phyloP scores from a whole-genome alignment of 2,329 filamentous ascomycete genomes.

The Mollisia scopiformis region DNA sequence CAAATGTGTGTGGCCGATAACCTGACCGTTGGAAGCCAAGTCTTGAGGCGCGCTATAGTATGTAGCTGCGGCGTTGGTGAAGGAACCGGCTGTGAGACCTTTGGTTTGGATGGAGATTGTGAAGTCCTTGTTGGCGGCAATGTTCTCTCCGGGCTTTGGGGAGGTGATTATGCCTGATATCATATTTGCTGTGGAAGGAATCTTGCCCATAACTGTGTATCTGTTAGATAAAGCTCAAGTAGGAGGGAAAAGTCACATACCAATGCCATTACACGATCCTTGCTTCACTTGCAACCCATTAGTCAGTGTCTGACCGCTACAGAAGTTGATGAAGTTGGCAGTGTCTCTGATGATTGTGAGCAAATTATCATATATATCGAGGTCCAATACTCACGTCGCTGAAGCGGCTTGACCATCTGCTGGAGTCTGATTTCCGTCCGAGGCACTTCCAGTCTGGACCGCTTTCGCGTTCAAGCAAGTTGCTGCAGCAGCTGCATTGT shows the following conservation, averaged over 20 bases:
- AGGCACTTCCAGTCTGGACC: slow-evolving; percentile 25
- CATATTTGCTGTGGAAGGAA: slow-evolving; percentile 36
- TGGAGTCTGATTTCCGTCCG: slow-evolving; percentile 49
- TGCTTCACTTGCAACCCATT: slow-evolving; percentile 58
- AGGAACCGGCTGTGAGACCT: slow-evolving; percentile 41
- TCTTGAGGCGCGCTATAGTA: slow-evolving; percentile 44
- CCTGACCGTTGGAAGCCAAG: slow-evolving; percentile 35
- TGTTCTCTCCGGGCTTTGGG: slow-evolving; percentile 32
- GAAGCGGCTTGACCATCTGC: slow-evolving; percentile 33
- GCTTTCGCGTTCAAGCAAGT: slow-evolving; percentile 42
- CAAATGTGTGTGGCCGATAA: slow-evolving; percentile 44
- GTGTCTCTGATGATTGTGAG: slow-evolving; percentile 48
- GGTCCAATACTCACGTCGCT: slow-evolving; percentile 33
- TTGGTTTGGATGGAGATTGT: slow-evolving; percentile 39
- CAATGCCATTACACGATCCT: slow-evolving; percentile 59
- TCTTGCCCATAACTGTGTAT: slow-evolving; percentile 36
- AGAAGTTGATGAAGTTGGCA: slow-evolving; percentile 35
- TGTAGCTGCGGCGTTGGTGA: slow-evolving; percentile 42
- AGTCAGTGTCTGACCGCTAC: slow-evolving; percentile 47
- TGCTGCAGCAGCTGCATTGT: slow-evolving; percentile 23
- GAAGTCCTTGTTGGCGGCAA: slow-evolving; percentile 33
- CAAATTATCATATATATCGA: not conserved
- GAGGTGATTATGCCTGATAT: slow-evolving; percentile 35
- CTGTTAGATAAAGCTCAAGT: not conserved
- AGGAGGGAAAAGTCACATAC: not conserved